These are phyloP conservation scores for Centrapalus pauciflorus DNA, from an alignment of 129 eudicot genomes.

Conservation along the genomic window DNA sequence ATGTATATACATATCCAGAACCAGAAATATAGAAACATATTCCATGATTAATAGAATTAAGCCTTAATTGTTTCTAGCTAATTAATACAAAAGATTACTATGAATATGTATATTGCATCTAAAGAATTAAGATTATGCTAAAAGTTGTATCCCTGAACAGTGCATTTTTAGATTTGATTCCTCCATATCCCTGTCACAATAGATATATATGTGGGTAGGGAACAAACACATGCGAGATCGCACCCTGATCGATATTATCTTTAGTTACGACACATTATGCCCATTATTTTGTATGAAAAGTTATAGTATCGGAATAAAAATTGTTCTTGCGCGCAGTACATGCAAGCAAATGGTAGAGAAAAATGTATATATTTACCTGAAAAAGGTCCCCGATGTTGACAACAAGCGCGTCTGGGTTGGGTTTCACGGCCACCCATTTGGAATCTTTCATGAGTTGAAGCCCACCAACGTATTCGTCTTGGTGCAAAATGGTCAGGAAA, in stretches of 20 bases:
- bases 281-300: slow-evolving; percentile 24
- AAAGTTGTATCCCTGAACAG: background rate
- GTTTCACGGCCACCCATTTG: slow-evolving; percentile 71
- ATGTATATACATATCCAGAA: too few relatives aligned
- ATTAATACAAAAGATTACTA: too few relatives aligned
- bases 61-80: too few relatives aligned
- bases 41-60: too few relatives aligned
- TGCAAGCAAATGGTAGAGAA: slow-evolving; percentile 23
- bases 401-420: slow-evolving; percentile 65
- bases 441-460: slow-evolving; percentile 72
- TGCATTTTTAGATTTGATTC: slow-evolving; percentile 19
- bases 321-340: slow-evolving; percentile 17
- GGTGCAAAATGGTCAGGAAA: slow-evolving; percentile 68
- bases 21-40: too few relatives aligned
- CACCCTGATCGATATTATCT: background rate
- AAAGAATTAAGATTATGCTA: background rate
- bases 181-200: background rate
- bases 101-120: background rate
- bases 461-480: slow-evolving; percentile 66
- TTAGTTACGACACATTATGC: slow-evolving; percentile 19
- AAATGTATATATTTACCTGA: slow-evolving; percentile 66
- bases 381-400: slow-evolving; percentile 79
- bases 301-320: slow-evolving; percentile 7
- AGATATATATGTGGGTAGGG: slow-evolving; percentile 2
- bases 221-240: slow-evolving; percentile 9